Base-by-base conservation (phyloP, 805 yeast species). In the Saccharomyces paradoxus region DNA sequence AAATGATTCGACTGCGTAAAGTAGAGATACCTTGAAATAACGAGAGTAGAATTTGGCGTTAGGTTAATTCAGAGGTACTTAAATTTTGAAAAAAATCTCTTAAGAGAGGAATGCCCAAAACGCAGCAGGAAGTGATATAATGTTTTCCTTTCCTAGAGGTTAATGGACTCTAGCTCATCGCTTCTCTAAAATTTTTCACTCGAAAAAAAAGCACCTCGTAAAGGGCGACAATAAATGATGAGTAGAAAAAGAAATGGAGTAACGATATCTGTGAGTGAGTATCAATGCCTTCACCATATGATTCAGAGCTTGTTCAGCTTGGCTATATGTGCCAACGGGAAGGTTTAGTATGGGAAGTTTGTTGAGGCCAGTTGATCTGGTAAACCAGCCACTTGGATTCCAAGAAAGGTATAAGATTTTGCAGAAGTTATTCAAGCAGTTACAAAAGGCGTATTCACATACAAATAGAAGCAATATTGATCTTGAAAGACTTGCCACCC, bases 381-480 rank as follows among this genome's bases (percentile, higher is more conserved):
- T 56, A 26, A 57, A 52, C 22, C 70, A 66, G 49, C 69, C 71
- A 9, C 66, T 65, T 2, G 61, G 66, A 0, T 70, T 65, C 50
- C 70, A 64, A 49, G 70, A 68, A 24, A 58, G 74, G 30, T 60
- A 63, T 49, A 67, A 63, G 50, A 62, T 67, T 50, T 53, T 68
- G 9, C 63, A 66, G 9, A 68, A 66, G 46, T 48, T 70, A n/a
- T 58, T 54, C 51, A 59, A 60, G 8, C 56, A 58, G 9, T 46
- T 68, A 29, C 54, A 57, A 44, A 62, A 58, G 50, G 53, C 56
- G 24, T 37, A 37, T 17, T 53, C 58, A 14, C 58, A 61, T 41
- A 60, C 65, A 1, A 52, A 53, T 6, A 53, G 53, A 26, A 51
- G 55, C 9, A 48, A 41, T 5, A 53, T 49, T 21, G 58, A 54